Conservation (phyloP, 305 asterid genomes). For the Fraxinus paxiana region DNA sequence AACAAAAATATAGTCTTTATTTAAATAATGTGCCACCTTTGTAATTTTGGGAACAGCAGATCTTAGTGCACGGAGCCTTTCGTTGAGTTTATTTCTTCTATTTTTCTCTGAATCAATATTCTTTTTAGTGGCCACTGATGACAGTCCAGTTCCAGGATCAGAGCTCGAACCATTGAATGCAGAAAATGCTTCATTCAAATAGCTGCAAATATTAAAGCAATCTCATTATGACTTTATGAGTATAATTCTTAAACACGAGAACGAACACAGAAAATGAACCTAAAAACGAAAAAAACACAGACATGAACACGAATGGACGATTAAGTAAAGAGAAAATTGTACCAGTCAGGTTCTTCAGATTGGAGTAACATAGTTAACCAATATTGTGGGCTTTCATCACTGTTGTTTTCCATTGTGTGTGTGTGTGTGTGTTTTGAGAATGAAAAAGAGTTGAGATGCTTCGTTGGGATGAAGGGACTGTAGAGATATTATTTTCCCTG, state of each 20-base stretch:
- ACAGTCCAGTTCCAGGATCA: conserved; percentile 31
- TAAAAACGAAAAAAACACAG: too few relatives aligned
- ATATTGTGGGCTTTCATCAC: conserved; percentile 28
- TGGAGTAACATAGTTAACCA: conserved; percentile 39
- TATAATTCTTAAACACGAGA: not conserved
- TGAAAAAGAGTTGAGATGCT: not conserved
- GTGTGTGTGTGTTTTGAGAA: not conserved
- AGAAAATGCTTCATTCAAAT: conserved; percentile 34
- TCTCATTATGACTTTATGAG: not conserved
- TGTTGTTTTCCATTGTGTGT: conserved; percentile 27
- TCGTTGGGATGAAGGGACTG: not conserved
- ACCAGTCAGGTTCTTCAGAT: conserved; percentile 42
- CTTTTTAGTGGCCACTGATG: conserved; percentile 30
- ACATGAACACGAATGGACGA: not conserved
- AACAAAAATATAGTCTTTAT: not conserved
- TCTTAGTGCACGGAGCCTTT: conserved; percentile 39
- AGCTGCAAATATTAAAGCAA: conserved; percentile 16
- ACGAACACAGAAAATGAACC: too few relatives aligned
- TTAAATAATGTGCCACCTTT: conserved; percentile 28
- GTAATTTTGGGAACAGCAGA: conserved; percentile 48
- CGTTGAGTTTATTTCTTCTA: conserved; percentile 45
- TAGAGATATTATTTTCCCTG: too few relatives aligned
- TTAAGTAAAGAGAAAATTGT: not conserved
- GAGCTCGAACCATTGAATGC: conserved; percentile 46
- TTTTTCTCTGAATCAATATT: conserved; percentile 44